Percentiles rank a stretch among this genome's conserved stretches.
Evolutionary conservation across 1,284 basidiomycete genomes (phyloP).

Genomic region (Kwoniella shivajii): DNA sequence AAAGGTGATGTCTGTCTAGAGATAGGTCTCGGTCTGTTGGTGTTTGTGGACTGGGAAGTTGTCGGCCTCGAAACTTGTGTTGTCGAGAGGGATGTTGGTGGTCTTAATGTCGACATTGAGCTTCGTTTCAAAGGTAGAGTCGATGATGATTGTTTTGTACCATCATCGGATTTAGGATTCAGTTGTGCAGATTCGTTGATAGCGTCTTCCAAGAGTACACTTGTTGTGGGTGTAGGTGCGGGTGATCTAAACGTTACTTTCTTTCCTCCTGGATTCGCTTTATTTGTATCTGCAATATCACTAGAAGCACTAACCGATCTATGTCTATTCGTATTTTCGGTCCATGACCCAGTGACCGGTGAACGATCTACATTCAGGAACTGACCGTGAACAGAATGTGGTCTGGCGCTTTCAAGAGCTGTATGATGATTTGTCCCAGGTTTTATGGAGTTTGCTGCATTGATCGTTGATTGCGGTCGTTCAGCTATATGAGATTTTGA

Average conservation of each 20-base stretch:
- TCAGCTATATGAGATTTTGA: neutral
- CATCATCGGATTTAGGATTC: slow-evolving; percentile 5
- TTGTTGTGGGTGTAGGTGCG: slow-evolving; percentile 36
- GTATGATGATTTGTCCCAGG: neutral
- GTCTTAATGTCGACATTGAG: slow-evolving; percentile 7
- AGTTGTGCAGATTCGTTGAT: neutral
- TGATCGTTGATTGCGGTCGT: neutral
- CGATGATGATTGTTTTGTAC: slow-evolving; percentile 3
- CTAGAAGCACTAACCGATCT: slow-evolving; percentile 25
- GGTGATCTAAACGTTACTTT: slow-evolving; percentile 43
- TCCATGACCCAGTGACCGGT: slow-evolving; percentile 6
- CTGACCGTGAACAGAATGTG: slow-evolving; percentile 5
- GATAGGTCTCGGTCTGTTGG: slow-evolving; percentile 16
- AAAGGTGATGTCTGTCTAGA: slow-evolving; percentile 22
- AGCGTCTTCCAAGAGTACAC: slow-evolving; percentile 26
- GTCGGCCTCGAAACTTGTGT: slow-evolving; percentile 15
- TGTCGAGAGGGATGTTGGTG: neutral
- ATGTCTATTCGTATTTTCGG: slow-evolving; percentile 2
- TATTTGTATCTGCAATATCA: neutral
- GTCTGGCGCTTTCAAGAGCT: neutral
- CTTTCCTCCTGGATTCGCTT: slow-evolving; percentile 16
- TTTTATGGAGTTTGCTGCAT: neutral
- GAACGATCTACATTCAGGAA: neutral
- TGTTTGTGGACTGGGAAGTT: slow-evolving; percentile 8
- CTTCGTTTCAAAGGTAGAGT: slow-evolving; percentile 11